Percentiles rank a stretch among this genome's conserved stretches.
Conservation (phyloP, 2,329 filamentous ascomycete genomes). For the Diplodia sapinea region DNA sequence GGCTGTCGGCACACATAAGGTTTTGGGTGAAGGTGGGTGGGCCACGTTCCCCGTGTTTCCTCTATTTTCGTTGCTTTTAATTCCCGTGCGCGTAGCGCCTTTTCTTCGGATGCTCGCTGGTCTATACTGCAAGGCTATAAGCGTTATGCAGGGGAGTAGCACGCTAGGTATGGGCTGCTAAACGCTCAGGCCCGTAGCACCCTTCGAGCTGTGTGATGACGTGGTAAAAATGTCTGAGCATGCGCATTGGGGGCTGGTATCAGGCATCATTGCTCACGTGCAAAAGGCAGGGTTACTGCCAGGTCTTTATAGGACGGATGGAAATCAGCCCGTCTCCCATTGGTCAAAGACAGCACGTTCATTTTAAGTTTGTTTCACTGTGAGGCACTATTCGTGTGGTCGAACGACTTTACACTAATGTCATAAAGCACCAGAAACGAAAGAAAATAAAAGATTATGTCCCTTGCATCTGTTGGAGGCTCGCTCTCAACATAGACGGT, state of each 20-base stretch:
- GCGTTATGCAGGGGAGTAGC: background rate
- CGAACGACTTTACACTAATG: no score
- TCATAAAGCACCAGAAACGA: background rate
- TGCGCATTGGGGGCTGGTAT: background rate
- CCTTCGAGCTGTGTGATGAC: background rate
- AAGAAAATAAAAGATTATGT: background rate
- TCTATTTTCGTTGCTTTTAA: background rate
- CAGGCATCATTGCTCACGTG: slow-evolving; percentile 1
- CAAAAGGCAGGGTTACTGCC: background rate
- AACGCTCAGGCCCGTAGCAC: slow-evolving; percentile 3
- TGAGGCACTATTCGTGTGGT: no score
- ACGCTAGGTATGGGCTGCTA: background rate
- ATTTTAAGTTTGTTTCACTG: background rate
- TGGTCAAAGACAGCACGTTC: background rate
- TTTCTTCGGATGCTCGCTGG: background rate
- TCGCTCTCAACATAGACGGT: background rate
- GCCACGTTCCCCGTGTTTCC: background rate
- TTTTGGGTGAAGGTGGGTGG: background rate
- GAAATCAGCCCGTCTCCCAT: background rate
- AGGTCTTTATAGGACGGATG: background rate
- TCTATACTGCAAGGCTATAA: background rate
- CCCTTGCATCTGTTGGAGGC: background rate
- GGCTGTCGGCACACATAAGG: background rate
- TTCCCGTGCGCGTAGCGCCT: background rate
- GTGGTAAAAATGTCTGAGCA: background rate